A percentile compares a stretch with the other conserved stretches of the same genome.
Evolutionary conservation across 1,284 basidiomycete genomes (phyloP).

Genomic region (Sparassis latifolia): DNA sequence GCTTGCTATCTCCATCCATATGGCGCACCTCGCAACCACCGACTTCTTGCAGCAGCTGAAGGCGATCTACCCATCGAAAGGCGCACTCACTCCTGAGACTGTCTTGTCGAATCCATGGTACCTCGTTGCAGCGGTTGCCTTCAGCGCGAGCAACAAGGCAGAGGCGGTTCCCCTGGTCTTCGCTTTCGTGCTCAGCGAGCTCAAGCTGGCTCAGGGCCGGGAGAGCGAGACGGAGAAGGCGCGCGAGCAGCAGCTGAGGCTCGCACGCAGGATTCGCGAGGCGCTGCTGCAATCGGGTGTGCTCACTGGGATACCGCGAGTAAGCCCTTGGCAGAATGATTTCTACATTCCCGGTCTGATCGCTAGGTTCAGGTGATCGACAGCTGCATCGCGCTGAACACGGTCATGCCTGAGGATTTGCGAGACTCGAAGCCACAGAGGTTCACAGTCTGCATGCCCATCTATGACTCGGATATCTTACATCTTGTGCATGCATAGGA

Average conservation of each 20-base stretch:
- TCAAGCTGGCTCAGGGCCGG: conserved; percentile 19
- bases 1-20: background rate
- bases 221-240: conserved; percentile 20
- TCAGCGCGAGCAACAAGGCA: conserved; percentile 47
- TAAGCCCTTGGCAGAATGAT: conserved; percentile 6
- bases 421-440: conserved; percentile 24
- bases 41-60: conserved; percentile 13
- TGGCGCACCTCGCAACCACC: background rate
- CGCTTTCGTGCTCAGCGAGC: conserved; percentile 37
- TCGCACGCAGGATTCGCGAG: conserved; percentile 47
- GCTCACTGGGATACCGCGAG: conserved; percentile 47
- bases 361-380: conserved; percentile 24
- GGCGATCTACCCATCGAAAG: conserved; percentile 17
- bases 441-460: conserved; percentile 10
- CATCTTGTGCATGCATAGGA: conserved; percentile 22
- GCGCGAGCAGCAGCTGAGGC: conserved; percentile 28
- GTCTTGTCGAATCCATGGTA: conserved; percentile 45
- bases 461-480: background rate
- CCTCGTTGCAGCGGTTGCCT: conserved; percentile 46
- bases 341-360: background rate
- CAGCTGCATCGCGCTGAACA: conserved; percentile 24
- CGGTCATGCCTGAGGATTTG: conserved; percentile 28
- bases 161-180: conserved; percentile 51
- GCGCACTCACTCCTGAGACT: conserved; percentile 7
- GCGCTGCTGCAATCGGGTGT: conserved; percentile 51